Base-by-base conservation (phyloP, 2,329 filamentous ascomycete species). In the Rosellinia necatrix region DNA sequence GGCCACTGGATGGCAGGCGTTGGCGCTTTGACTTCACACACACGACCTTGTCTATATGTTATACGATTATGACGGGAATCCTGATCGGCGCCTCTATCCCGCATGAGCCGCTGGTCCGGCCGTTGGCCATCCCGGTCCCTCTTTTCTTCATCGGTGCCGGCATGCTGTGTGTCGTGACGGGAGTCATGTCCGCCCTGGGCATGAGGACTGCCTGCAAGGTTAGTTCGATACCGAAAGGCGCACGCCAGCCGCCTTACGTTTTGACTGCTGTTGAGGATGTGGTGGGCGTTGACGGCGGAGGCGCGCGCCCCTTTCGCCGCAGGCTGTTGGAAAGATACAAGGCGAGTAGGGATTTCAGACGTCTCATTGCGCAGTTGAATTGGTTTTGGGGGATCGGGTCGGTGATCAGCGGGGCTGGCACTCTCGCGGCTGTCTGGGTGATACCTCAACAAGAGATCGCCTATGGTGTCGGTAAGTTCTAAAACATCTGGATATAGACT, bases 181-280 rank as follows among this genome's bases (percentile, higher is more conserved):
- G 74, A 4, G 74, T 74, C 19, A 67, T 77, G 65, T 69, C 67
- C 42, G 55, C 62, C 3, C 64, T 65, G 21, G 56, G 65, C 15
- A 63, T 69, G 67, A 72, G 70, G 13, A 80, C 84, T 0, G 84
- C 83, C 0, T 86, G 84, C 65, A 81, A 83, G 41, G 83, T 88
- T 59, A 87, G 83, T 49, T 88, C 85, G 2, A 83, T 84, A 0
- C 78, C 78, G 0, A 86, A 84, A 65, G 85, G 85, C 15, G 78
- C 77, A 13, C 73, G 75, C 68, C 81, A 87, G 54, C 78, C 81
- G 3, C 86, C 86, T 0, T 80, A 83, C 2, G 77, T 82, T 1
- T 86, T 87, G 63, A 86, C 86, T 46, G 77, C 89, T 25, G 81
- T 88, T 22, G 86, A 89, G 70, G 86, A 89, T 64, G 78, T 88